Evolutionary conservation across 1,139 yeast species (phyloP), one percentile per base, ranked within the genome.

Genomic region (Saccharomycopsis hybrid): DNA sequence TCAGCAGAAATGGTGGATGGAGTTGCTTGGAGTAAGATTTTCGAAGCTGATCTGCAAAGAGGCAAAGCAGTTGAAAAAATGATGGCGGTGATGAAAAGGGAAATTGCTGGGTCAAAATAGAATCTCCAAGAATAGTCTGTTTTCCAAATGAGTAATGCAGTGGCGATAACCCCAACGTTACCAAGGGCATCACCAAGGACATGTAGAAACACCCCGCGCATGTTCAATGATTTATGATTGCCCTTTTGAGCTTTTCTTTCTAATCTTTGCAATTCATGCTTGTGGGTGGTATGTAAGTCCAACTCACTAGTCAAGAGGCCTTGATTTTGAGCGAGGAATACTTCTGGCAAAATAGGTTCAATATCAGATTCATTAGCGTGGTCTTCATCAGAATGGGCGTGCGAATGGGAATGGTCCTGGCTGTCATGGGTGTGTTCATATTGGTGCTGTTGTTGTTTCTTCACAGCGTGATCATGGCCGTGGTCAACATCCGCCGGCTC

Each of bases 111-210:
- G 66, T 92, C 98, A 55, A 85, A 72, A 63, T 86, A 86, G 65
- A 68, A 89, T 62, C 79, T 82, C 96, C 98, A 92, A 1, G 86
- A 73, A 64, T 76, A 90, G 59, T 87, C 82, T 0, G 97, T 89
- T 65, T 85, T 83, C 97, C 97, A 90, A 60, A 92, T 90, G 59
- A 92, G 83, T 39, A 92, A 58, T 1, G 97, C 98, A 2, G 97
- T 84, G 11, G 76, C 65, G 54, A 92, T 92, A 49, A 92, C 98
- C 57, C 98, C 98, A 51, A 92, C 71, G 63, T 92, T 92, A 57
- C 98, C 98, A 55, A 92, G 71, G 1, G 97, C 97, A 65, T 92
- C 98, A 43, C 98, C 98, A 59, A 92, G 58, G 4, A 92, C 98
- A 64, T 92, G 98, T 60, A 92, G 72, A 62, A 87, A 92, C 4